phyloP scores from a whole-genome alignment of 2,329 filamentous ascomycete species.

The Podosphaera aphanis region DNA sequence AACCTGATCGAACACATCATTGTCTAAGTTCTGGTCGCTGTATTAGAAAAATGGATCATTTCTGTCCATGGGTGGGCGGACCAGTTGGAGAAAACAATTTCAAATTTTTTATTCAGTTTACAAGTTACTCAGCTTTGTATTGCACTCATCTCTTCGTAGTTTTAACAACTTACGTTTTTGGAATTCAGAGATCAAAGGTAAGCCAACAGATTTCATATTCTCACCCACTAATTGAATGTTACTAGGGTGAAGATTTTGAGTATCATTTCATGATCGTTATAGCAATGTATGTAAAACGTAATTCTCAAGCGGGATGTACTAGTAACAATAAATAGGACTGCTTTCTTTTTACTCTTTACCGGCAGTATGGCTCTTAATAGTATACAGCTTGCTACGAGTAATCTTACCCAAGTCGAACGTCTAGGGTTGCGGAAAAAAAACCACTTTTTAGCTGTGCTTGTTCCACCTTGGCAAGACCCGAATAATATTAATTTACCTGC shows the following conservation, averaged over 20 bases:
- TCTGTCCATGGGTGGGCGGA: slow-evolving; percentile 90
- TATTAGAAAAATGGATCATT: slow-evolving; percentile 80
- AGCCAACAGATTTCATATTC: background rate
- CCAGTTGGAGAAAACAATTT: slow-evolving; percentile 70
- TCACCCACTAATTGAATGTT: too few species aligned
- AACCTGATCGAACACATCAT: slow-evolving; percentile 71
- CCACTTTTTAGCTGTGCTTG: slow-evolving; percentile 55
- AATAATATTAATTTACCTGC: too few species aligned
- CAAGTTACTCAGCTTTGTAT: slow-evolving; percentile 45
- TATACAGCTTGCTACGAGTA: slow-evolving; percentile 42
- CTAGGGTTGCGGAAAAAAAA: slow-evolving; percentile 36
- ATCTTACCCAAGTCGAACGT: slow-evolving; percentile 68
- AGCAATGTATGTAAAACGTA: background rate
- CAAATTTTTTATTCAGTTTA: slow-evolving; percentile 85
- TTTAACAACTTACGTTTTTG: slow-evolving; percentile 33
- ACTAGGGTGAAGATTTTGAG: too few species aligned
- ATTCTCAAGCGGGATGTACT: slow-evolving; percentile 7
- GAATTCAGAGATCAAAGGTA: slow-evolving; percentile 19
- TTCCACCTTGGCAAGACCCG: slow-evolving; percentile 16
- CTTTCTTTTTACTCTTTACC: slow-evolving; percentile 61
- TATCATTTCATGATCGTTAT: too few species aligned
- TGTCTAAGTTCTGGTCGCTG: slow-evolving; percentile 74
- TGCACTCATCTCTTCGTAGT: slow-evolving; percentile 40
- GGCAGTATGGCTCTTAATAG: slow-evolving; percentile 55
- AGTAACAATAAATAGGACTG: slow-evolving; percentile 19